phyloP scores from a whole-genome alignment of 2,329 filamentous ascomycete species.

The Epichloe glyceriae region DNA sequence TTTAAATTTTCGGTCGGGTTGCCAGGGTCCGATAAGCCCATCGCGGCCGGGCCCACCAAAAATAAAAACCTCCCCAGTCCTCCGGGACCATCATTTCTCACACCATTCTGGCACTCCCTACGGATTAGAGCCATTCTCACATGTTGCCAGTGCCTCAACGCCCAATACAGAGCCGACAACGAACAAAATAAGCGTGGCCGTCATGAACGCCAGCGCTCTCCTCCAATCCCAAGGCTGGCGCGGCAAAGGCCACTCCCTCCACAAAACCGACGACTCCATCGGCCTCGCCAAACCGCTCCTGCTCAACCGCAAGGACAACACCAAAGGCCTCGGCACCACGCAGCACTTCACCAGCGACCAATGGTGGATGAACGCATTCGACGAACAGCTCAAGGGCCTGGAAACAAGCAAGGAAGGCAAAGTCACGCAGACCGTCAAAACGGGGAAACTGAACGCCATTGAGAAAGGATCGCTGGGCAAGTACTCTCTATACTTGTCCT shows the following conservation, averaged over 20 bases:
- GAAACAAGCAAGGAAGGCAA: constrained; percentile 47
- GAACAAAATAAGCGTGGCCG: background rate
- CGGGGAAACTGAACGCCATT: constrained; percentile 42
- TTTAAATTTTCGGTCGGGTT: background rate
- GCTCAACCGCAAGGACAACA: constrained; percentile 70
- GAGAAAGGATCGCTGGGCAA: constrained; percentile 38
- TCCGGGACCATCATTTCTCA: background rate
- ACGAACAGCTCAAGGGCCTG: constrained; percentile 74
- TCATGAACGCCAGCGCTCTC: constrained; percentile 75
- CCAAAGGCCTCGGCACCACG: constrained; percentile 69
- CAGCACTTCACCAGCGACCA: constrained; percentile 59
- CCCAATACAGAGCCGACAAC: background rate
- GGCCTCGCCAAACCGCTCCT: constrained; percentile 77
- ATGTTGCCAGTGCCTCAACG: background rate
- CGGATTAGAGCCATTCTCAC: background rate
- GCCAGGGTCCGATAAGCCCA: background rate
- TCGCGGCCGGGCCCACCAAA: background rate
- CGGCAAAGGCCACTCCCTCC: constrained; percentile 76
- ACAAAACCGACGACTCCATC: constrained; percentile 55
- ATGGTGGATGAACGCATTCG: constrained; percentile 96
- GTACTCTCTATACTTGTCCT: constrained; percentile 66
- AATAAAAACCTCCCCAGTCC: background rate
- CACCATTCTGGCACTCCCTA: background rate
- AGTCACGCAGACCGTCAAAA: constrained; percentile 41
- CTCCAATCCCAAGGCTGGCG: constrained; percentile 83